Base-by-base conservation (phyloP, 2,329 filamentous ascomycete genomes). In the Metarhizium album region DNA sequence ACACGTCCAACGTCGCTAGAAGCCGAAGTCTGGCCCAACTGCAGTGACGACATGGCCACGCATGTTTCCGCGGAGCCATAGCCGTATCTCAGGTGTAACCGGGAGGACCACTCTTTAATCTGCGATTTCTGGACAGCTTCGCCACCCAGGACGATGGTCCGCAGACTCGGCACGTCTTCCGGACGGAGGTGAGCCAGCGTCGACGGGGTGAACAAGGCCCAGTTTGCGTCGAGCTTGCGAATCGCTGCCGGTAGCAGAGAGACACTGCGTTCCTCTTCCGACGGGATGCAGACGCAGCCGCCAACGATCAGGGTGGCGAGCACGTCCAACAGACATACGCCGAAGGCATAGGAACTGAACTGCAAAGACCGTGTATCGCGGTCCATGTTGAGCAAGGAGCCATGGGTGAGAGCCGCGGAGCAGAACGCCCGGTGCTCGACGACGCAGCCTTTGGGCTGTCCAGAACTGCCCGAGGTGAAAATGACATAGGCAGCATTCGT, bases 381-480 rank as follows among this genome's bases (percentile, higher is more conserved):
- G 20, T 45, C 11, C n/a, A 35, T 47, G 7, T 37, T 5, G 18
- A 27, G 20, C 31, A 7, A 14, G 20, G 18, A 6, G 4, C 11
- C 24, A 9, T 35, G 27, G 3, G 3, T 29, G 7, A 35, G 11
- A 18, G 31, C 18, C 8, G 13, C n/a, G 9, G 27, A 18, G 6
- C 11, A 16, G 14, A 35, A 22, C 3, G 9, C 45, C 8, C 22
- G 4, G 37, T 53, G 52, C 3, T 48, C 40, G 4, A 53, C 16
- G 3, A 53, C 11, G 13, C 51, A 37, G 3, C 46, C 52, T 24
- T 53, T 53, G 18, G 52, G 52, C 27, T 29, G 3, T 2, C 52
- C 52, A 3, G 52, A 51, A 13, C 29, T 46, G 24, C 52, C 52
- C 3, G 52, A 53, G 2, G 52, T 53, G n/a, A 51, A 51, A 9